Evolutionary conservation across 192 early-diverging fungal genomes (phyloP).

Genomic region (Linnemannia schmuckeri): DNA sequence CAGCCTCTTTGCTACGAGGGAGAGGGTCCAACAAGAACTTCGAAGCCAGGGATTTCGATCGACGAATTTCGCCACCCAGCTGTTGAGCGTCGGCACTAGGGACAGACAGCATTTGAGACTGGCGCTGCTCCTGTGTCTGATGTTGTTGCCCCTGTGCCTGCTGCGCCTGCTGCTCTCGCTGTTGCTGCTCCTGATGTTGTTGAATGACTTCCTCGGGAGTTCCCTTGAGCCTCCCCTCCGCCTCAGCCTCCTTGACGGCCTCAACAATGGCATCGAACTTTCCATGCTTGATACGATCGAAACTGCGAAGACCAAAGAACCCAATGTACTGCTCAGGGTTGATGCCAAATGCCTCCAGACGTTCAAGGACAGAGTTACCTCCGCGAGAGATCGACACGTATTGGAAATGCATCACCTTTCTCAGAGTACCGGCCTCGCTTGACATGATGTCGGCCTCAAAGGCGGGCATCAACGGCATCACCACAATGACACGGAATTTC

Average conservation of each 20-base stretch:
- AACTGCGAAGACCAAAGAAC: constrained; percentile 82
- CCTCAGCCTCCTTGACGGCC: constrained; percentile 25
- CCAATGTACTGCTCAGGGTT: constrained; percentile 74
- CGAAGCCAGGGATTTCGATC: constrained; percentile 29
- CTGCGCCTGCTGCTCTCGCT: background rate
- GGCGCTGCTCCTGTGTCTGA: background rate
- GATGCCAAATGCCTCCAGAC: constrained; percentile 70
- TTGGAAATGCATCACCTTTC: constrained; percentile 86
- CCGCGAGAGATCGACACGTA: constrained; percentile 84
- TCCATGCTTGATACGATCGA: constrained; percentile 71
- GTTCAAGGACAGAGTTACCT: constrained; percentile 74
- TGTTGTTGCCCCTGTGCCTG: background rate
- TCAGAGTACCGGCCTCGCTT: constrained; percentile 75
- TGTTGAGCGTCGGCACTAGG: constrained; percentile 1
- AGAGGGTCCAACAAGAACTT: constrained; percentile 43
- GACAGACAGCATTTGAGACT: background rate
- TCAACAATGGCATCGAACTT: constrained; percentile 23
- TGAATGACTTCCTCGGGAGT: background rate
- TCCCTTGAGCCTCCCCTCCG: background rate
- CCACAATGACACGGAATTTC: constrained; percentile 81
- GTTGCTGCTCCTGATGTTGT: background rate
- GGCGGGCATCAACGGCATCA: constrained; percentile 88
- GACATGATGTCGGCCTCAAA: constrained; percentile 87
- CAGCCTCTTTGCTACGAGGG: constrained; percentile 29
- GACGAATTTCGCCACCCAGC: constrained; percentile 23